phyloP scores from a whole-genome alignment of 2,329 filamentous ascomycete genomes.

The Lachnellula willkommii region DNA sequence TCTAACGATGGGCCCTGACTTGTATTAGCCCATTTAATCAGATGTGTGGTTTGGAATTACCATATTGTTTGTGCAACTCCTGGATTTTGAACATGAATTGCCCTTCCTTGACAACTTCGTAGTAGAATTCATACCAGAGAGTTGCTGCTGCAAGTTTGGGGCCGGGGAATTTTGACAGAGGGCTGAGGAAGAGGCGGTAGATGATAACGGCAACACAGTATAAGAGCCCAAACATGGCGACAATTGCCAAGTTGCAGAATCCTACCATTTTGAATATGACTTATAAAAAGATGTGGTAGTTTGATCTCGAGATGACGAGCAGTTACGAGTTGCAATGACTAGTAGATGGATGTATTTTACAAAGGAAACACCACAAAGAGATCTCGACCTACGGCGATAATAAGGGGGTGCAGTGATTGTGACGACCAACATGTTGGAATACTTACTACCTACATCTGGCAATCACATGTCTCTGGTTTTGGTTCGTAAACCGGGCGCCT shows the following conservation, averaged over 20 bases:
- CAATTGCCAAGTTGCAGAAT: not conserved
- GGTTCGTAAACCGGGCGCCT: no score
- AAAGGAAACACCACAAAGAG: no score
- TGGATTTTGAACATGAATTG: conserved; percentile 11
- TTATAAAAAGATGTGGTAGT: no score
- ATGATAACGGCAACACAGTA: conserved; percentile 1
- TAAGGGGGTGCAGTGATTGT: no score
- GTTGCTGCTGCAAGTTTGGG: conserved; percentile 22
- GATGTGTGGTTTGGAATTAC: not conserved
- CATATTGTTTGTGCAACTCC: conserved; percentile 14
- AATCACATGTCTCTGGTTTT: no score
- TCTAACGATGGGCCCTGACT: conserved; percentile 3
- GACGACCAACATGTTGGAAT: no score
- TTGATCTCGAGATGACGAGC: no score
- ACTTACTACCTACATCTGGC: no score
- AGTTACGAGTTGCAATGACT: no score
- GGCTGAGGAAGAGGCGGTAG: conserved; percentile 30
- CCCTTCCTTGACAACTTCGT: conserved; percentile 20
- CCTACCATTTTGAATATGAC: no score
- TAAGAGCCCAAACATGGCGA: not conserved
- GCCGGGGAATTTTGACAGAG: conserved; percentile 28
- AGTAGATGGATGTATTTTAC: no score
- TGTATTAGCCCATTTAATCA: not conserved
- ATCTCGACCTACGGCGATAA: no score
- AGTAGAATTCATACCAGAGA: conserved; percentile 25